These are phyloP conservation scores for Chaetomium globosum DNA, from an alignment of 2,329 filamentous ascomycete species.

Conservation along the genomic window DNA sequence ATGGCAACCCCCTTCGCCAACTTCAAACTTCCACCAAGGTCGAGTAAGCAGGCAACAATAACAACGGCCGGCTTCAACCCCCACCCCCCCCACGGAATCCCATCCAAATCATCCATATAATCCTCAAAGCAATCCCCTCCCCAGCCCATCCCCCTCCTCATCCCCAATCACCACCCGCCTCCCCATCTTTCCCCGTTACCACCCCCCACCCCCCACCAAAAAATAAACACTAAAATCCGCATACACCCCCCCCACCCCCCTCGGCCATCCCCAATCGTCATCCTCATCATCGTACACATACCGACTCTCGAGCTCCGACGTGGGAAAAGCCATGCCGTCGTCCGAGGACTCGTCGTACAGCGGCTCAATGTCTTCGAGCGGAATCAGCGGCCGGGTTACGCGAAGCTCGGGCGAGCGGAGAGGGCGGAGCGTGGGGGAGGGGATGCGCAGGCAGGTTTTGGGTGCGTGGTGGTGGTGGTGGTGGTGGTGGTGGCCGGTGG, in stretches of 20 bases:
- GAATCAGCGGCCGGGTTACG: slow-evolving; percentile 26
- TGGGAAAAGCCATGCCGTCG: slow-evolving; percentile 52
- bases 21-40: neutral
- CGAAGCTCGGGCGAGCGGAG: slow-evolving; percentile 44
- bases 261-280: slow-evolving; percentile 51
- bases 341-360: slow-evolving; percentile 46
- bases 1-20: neutral
- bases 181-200: slow-evolving; percentile 43
- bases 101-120: slow-evolving; percentile 59
- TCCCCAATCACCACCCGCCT: slow-evolving; percentile 42
- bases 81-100: slow-evolving; percentile 51
- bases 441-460: slow-evolving; percentile 25
- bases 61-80: slow-evolving; percentile 24
- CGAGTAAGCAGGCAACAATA: neutral
- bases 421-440: slow-evolving; percentile 33
- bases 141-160: slow-evolving; percentile 32
- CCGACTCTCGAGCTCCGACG: slow-evolving; percentile 49
- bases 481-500: neutral
- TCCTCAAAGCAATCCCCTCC: slow-evolving; percentile 52
- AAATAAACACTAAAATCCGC: slow-evolving; percentile 57
- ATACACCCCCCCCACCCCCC: slow-evolving; percentile 45
- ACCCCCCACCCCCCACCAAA: slow-evolving; percentile 42
- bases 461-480: neutral
- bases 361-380: slow-evolving; percentile 31
- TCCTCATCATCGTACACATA: slow-evolving; percentile 48